These are phyloP conservation scores for Russula griseocarnosa DNA, from an alignment of 768 basidiomycete genomes.

Conservation along the genomic window DNA sequence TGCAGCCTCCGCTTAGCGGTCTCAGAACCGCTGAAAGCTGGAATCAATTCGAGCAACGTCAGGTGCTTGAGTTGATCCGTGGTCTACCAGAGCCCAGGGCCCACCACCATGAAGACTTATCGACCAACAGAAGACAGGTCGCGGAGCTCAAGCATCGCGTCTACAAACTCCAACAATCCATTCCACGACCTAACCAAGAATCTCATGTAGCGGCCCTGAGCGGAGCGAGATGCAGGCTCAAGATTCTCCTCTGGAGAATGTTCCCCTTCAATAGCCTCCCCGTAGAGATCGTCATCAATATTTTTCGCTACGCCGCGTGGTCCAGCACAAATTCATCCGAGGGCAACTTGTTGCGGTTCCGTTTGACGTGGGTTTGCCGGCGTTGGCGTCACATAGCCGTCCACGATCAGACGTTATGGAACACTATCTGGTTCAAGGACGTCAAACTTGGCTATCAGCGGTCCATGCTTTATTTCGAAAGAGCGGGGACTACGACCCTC, in stretches of 20 bases:
- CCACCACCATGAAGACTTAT: neutral
- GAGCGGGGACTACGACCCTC: conserved; percentile 51
- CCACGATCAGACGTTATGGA: conserved; percentile 35
- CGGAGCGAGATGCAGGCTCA: conserved; percentile 15
- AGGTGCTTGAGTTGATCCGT: conserved; percentile 1
- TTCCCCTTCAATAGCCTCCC: conserved; percentile 62
- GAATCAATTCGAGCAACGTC: conserved; percentile 10
- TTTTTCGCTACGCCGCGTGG: conserved; percentile 61
- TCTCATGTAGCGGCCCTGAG: neutral
- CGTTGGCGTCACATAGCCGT: conserved; percentile 32
- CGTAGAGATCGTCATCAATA: conserved; percentile 58
- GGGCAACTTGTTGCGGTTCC: conserved; percentile 37
- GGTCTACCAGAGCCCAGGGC: conserved; percentile 20
- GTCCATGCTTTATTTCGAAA: conserved; percentile 53
- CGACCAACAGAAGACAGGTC: neutral
- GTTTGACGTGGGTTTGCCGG: conserved; percentile 56
- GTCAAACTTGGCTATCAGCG: conserved; percentile 43
- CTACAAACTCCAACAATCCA: neutral
- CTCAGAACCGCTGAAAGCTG: neutral
- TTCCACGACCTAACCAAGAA: neutral
- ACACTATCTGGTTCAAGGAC: conserved; percentile 61
- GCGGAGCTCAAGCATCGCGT: conserved; percentile 16
- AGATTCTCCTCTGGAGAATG: conserved; percentile 37
- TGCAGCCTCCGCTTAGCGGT: neutral
- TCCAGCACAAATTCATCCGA: conserved; percentile 35